Base-by-base conservation (phyloP, 176 grass and related monocot species). In the Aegilops speltoides region DNA sequence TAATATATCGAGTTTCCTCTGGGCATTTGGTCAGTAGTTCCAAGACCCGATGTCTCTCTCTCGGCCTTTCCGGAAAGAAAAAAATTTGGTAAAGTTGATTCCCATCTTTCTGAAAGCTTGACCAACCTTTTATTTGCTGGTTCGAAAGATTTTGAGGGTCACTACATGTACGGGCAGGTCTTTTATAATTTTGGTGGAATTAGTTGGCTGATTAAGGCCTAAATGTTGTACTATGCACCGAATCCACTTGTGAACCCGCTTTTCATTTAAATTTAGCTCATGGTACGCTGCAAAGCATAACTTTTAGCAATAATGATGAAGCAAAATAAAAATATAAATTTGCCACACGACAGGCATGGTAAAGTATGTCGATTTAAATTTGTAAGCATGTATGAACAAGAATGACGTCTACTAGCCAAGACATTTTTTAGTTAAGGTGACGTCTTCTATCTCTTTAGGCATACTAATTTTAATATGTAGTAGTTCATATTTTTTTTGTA, bases 21-120 rank as follows among this genome's bases (percentile, higher is more conserved):
- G 26, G 16, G 67, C 46, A 19, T 81, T 68, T 81, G 59, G 46
- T 64, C 11, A 10, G 2, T 7, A 17, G 70, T 36, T 76, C 43
- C 81, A 12, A 12, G 25, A 52, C 38, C 60, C 5, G 64, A 50
- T 63, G 43, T 81, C 86, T 81, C 23, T 76, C 9, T 48, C 38
- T 11, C 62, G 14, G 29, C 6, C 62, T 89, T 90, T 90, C 0
- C 0, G 7, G 22, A 84, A 81, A 9, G 10, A 16, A 6, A 34
- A 45, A 34, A 15, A 22, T 45, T 11, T 10, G 19, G 2, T 33
- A 84, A 84, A 91, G 80, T 60, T 50, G 85, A 91, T 80, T 91
- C 89, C 68, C 76, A 84, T 87, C 76, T 80, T 80, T 45, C 6
- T 5, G 28, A 87, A 87, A 84, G 76, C n/a, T 76, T 88, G 69